Evolutionary conservation across 2,329 filamentous ascomycete genomes (phyloP).

Genomic region (Pleurostoma richardsiae): DNA sequence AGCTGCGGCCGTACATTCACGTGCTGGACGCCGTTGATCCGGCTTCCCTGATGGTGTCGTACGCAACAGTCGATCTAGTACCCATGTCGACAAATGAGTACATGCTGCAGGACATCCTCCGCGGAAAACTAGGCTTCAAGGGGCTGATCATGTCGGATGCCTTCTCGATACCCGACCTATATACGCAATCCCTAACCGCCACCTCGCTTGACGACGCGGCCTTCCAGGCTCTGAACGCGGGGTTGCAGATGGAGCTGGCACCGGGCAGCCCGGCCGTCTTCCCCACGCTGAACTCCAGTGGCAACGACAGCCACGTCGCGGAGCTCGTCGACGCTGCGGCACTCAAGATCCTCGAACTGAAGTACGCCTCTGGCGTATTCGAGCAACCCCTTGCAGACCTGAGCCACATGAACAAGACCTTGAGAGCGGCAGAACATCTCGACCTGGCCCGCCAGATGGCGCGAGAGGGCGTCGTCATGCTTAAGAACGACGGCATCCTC

Average conservation of each 20-base stretch:
- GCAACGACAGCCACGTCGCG: conserved; percentile 14
- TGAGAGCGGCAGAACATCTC: conserved; percentile 10
- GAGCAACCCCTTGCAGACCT: conserved; percentile 16
- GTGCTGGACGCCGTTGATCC: conserved; percentile 19
- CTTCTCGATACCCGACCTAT: conserved; percentile 18
- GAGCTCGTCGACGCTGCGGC: conserved; percentile 18
- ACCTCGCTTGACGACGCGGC: conserved; percentile 19
- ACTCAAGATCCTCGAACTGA: conserved; percentile 18
- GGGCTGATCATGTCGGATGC: conserved; percentile 27
- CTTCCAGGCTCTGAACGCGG: conserved; percentile 17
- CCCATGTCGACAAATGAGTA: conserved; percentile 24
- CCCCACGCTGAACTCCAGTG: conserved; percentile 13
- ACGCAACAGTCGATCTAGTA: conserved; percentile 21
- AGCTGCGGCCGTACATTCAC: conserved; percentile 20
- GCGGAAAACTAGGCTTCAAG: conserved; percentile 21
- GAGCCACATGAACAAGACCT: conserved; percentile 9
- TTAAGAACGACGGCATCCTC: conserved; percentile 13
- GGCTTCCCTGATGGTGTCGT: conserved; percentile 23
- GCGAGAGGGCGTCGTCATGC: conserved; percentile 14
- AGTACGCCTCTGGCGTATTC: conserved; percentile 20
- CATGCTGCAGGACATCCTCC: conserved; percentile 19
- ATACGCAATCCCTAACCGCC: conserved; percentile 19
- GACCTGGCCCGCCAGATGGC: conserved; percentile 13
- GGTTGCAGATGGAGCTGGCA: conserved; percentile 20
- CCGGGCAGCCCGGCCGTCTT: conserved; percentile 16